Base-by-base conservation (phyloP, 371 early-diverging fungal genomes). In the Amoeboaphelidium occidentale region DNA sequence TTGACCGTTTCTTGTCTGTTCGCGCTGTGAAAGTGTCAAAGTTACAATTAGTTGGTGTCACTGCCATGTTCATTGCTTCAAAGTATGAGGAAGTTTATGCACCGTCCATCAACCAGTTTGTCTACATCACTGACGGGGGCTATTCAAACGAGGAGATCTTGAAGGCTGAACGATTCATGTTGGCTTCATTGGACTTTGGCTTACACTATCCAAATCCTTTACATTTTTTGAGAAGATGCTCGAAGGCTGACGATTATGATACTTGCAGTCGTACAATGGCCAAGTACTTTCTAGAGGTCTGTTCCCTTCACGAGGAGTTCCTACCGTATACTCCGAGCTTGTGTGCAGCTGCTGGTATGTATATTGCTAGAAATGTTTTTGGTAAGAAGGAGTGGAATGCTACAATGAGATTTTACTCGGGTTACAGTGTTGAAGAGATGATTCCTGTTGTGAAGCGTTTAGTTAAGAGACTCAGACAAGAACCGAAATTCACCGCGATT, bases 41-140 rank as follows among this genome's bases (percentile, higher is more conserved):
- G 58, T 74, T 98, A 13, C 97, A 98, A 60, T 71, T 97, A 13
- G 92, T 97, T n/a, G 99, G 97, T 1, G 69, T 93, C 42, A 79
- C 93, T 0, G 74, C 88, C 0, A 58, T 97, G 52, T 82, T 91
- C 54, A 75, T 98, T 50, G 93, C 99, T 0, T 66, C 86, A 54
- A 99, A 99, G 62, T 90, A 88, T 65, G 97, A 98, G 69, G 99
- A 98, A 62, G 76, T 88, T 41, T 60, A 72, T 24, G 68, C 78
- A 0, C 97, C 92, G 17, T 71, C 76, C 3, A 58, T 93, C 25
- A 58, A 71, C 46, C 78, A 85, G 58, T 82, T 86, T 58, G 62
- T 80, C 20, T 80, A 67, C 56, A 76, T 84, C 71, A 70, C 84
- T 0, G 86, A 81, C 55, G 71, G 71, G 21, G 73, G 70, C 25